Evolutionary conservation across 352 stramenopile genomes (phyloP).

Genomic region (Pythium inflatum): DNA sequence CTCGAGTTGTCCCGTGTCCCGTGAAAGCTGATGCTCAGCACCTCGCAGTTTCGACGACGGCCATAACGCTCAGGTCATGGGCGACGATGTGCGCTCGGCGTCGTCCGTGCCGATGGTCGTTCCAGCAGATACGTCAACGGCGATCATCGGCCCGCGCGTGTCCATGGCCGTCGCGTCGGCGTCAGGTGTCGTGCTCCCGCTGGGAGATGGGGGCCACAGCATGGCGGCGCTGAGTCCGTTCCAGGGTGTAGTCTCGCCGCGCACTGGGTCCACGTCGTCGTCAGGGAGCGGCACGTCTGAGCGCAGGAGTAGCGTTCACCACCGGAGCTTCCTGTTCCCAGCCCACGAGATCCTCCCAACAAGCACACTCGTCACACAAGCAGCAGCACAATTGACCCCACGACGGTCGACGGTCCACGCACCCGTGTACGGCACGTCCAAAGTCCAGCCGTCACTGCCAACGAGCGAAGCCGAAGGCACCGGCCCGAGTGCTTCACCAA

Average conservation of each 20-base stretch:
- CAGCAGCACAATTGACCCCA: constrained; percentile 29
- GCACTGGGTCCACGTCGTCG: constrained; percentile 30
- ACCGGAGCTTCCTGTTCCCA: constrained; percentile 50
- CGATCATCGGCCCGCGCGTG: neutral
- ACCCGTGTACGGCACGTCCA: constrained; percentile 38
- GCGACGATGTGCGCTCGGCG: constrained; percentile 24
- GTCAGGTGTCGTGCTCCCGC: neutral
- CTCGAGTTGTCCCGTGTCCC: neutral
- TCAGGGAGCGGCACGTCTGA: constrained; percentile 38
- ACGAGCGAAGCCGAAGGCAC: constrained; percentile 25
- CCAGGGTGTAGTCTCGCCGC: constrained; percentile 25
- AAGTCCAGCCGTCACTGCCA: constrained; percentile 36
- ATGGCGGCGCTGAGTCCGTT: constrained; percentile 13
- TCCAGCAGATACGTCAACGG: constrained; percentile 11
- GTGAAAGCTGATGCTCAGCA: neutral
- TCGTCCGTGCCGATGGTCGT: constrained; percentile 21
- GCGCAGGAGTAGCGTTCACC: constrained; percentile 35
- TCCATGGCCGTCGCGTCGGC: constrained; percentile 7
- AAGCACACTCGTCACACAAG: constrained; percentile 48
- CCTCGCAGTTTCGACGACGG: neutral
- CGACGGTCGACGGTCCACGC: constrained; percentile 32
- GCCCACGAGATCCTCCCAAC: constrained; percentile 46
- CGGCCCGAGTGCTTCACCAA: neutral
- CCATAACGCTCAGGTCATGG: constrained; percentile 21
- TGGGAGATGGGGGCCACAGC: neutral